phyloP scores from a whole-genome alignment of 805 yeast genomes.

The Yarrowia bubula region DNA sequence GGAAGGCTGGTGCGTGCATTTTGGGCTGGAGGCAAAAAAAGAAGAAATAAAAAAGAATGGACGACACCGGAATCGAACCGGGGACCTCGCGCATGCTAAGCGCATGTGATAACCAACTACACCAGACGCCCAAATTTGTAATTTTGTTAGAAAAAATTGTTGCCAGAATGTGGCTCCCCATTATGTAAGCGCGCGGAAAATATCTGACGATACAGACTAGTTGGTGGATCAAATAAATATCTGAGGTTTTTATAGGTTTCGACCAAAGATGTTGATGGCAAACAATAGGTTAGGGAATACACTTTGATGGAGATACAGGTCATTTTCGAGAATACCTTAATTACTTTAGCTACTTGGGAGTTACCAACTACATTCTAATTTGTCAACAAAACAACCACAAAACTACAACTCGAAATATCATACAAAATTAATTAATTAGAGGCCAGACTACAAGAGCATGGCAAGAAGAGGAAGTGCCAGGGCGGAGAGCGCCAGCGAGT shows the following conservation, averaged over 20 bases:
- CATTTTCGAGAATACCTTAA: not conserved
- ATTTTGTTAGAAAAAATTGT: not conserved
- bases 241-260: too few species aligned
- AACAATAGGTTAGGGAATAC: too few species aligned
- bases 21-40: not conserved
- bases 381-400: not conserved
- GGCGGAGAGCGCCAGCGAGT: not conserved
- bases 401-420: not conserved
- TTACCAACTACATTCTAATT: too few species aligned
- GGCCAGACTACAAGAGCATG: not conserved
- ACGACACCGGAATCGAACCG: constrained; percentile 27
- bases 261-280: too few species aligned
- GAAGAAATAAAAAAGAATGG: not conserved
- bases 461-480: not conserved
- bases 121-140: constrained; percentile 7
- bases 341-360: too few species aligned
- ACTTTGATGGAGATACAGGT: not conserved
- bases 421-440: not conserved
- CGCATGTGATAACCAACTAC: constrained; percentile 26
- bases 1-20: too few species aligned
- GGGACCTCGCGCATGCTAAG: constrained; percentile 26
- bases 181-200: not conserved
- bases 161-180: not conserved
- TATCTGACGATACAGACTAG: too few species aligned
- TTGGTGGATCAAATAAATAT: too few species aligned